Evolutionary conservation across 2,329 filamentous ascomycete genomes (phyloP), one percentile per base, ranked within the genome.

Genomic region (Penicillium verrucosum): DNA sequence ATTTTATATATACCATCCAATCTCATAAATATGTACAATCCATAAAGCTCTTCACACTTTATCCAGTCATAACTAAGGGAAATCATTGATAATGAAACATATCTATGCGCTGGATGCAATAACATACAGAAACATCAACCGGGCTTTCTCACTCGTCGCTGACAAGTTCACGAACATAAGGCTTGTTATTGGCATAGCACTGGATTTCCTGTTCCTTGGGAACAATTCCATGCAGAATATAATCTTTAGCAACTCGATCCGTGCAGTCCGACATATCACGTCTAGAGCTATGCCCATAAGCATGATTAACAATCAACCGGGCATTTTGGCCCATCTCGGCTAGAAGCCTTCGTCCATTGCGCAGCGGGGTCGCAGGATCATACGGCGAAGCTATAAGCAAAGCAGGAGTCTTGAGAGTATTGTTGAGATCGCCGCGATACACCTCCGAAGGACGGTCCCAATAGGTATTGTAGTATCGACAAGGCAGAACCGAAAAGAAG

Each of bases 321-420:
- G 59, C 59, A 30, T 63, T 63, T 5, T 34, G 23, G 1, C 56
- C 60, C 60, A 62, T 61, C 27, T 62, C 58, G 5, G 48, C n/a
- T n/a, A 57, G 36, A 4, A 62, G 56, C 10, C 56, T 51, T 30
- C 56, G 50, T 27, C 60, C 58, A 51, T 61, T 60, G 3, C 56
- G 56, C 25, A 62, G 36, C 1, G 60, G 60, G 2, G 60, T 62
- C 12, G 60, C 60, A 23, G 58, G 60, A 21, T 62, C 60, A 48
- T 60, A 59, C 10, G 60, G 23, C 1, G 53, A 55, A 12, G 58
- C 51, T n/a, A 62, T 57, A 14, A 62, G 54, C 2, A 62, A 29
- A 1, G 27, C 14, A 5, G 56, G 60, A 0, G 50, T 62, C 11
- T 55, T 61, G 21, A 62, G 53, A 12, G 56, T 62, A 27, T 59